Evolutionary conservation across 2,329 filamentous ascomycete species (phyloP).

Genomic region (Colletotrichum chrysophilum): DNA sequence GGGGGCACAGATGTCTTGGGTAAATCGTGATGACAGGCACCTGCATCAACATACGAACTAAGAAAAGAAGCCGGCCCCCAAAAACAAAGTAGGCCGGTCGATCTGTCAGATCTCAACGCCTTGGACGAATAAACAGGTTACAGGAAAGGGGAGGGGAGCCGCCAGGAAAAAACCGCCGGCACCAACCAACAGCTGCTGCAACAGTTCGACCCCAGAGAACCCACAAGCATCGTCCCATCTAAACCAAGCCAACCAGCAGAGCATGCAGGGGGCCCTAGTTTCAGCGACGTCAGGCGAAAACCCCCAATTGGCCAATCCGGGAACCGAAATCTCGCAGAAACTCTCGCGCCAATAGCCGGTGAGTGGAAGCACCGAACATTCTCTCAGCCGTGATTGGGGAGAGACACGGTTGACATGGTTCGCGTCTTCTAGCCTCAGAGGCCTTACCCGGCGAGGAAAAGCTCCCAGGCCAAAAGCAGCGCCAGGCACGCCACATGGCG

Average conservation of each 20-base stretch:
- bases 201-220: not conserved
- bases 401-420: not conserved
- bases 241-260: not conserved
- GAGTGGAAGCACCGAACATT: conserved; percentile 8
- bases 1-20: not conserved
- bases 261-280: not conserved
- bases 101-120: not conserved
- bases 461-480: not conserved
- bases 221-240: conserved; percentile 6
- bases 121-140: not conserved
- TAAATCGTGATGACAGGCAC: not conserved
- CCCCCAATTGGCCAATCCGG: not conserved
- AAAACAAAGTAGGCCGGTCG: not conserved
- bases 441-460: not conserved
- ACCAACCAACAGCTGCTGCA: not conserved
- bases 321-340: conserved; percentile 14
- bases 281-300: conserved; percentile 1
- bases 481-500: conserved; percentile 13
- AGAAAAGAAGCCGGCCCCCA: not conserved
- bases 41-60: not conserved
- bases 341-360: conserved; percentile 11
- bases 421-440: not conserved
- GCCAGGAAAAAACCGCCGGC: not conserved
- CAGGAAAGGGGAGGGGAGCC: not conserved
- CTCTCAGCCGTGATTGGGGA: not conserved